These are phyloP conservation scores for Ogataea trehalophila DNA, from an alignment of 805 yeast species.

Conservation along the genomic window DNA sequence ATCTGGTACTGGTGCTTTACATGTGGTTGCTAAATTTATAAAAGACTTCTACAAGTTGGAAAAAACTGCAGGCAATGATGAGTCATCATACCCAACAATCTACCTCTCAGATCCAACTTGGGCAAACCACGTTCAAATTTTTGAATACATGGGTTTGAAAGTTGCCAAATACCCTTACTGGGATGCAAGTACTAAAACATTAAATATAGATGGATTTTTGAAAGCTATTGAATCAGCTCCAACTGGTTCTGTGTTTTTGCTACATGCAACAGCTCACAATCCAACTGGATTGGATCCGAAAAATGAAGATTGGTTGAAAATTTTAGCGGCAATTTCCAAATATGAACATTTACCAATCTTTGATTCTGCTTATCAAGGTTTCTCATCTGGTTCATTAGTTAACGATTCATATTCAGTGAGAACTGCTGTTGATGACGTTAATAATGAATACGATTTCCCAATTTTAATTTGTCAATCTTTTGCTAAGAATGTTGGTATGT, in stretches of 20 bases:
- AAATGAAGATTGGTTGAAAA: constrained; percentile 69
- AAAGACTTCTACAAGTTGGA: constrained; percentile 40
- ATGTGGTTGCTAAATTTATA: constrained; percentile 73
- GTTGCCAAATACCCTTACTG: constrained; percentile 81
- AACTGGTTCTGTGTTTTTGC: constrained; percentile 69
- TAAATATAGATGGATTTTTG: constrained; percentile 69
- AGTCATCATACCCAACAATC: constrained; percentile 36
- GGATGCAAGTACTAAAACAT: constrained; percentile 63
- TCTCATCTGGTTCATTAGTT: constrained; percentile 82
- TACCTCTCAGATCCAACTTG: constrained; percentile 91
- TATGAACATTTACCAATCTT: constrained; percentile 75
- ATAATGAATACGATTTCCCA: constrained; percentile 43
- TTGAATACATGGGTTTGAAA: constrained; percentile 61
- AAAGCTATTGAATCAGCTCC: constrained; percentile 61
- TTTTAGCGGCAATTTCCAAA: constrained; percentile 56
- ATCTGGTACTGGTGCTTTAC: constrained; percentile 90
- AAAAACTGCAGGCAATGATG: constrained; percentile 17
- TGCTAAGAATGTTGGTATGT: constrained; percentile 95
- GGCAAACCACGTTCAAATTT: constrained; percentile 92
- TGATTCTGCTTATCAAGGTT: constrained; percentile 97
- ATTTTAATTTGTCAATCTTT: constrained; percentile 86
- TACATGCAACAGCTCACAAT: constrained; percentile 97
- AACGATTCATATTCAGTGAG: constrained; percentile 83
- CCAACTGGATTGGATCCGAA: constrained; percentile 97
- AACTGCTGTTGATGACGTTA: constrained; percentile 46